Percentiles rank a stretch among this genome's conserved stretches.
phyloP scores from a whole-genome alignment of 192 early-diverging fungal genomes.

The Umbelopsis sp. region DNA sequence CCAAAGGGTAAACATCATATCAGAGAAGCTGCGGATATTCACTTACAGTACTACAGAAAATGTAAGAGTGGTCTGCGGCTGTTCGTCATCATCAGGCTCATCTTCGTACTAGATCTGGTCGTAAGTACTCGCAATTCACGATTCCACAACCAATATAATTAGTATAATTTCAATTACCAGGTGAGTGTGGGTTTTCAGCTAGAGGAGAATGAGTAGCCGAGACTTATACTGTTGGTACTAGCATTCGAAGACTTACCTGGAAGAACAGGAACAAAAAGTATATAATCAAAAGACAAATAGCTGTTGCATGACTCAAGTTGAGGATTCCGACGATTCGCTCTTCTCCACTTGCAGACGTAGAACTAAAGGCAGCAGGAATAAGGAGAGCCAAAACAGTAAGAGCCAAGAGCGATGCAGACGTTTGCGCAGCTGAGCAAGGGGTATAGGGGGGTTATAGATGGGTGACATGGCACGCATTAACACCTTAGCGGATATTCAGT shows the following conservation, averaged over 20 bases:
- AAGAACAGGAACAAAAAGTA: constrained; percentile 77
- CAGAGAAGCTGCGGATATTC: too few relatives aligned
- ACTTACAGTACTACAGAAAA: constrained; percentile 54
- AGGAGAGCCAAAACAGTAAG: constrained; percentile 67
- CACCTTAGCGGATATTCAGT: background rate
- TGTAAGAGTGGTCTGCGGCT: constrained; percentile 56
- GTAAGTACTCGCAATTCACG: background rate
- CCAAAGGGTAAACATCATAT: background rate
- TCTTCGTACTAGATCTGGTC: constrained; percentile 31
- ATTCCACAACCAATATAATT: background rate
- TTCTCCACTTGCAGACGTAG: constrained; percentile 45
- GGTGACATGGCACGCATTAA: background rate
- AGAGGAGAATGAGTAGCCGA: background rate
- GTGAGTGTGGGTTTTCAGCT: constrained; percentile 81
- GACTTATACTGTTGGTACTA: background rate
- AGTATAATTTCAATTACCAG: constrained; percentile 34
- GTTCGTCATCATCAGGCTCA: constrained; percentile 54
- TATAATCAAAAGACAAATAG: constrained; percentile 69
- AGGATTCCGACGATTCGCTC: constrained; percentile 55
- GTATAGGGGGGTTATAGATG: background rate
- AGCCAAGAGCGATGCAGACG: constrained; percentile 64
- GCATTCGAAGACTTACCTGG: constrained; percentile 44
- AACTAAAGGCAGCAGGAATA: constrained; percentile 70
- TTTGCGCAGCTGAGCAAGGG: constrained; percentile 63
- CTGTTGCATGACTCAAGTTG: constrained; percentile 64